phyloP scores from a whole-genome alignment of 257 asterid genomes.

The Nicotiana obtusifolia region DNA sequence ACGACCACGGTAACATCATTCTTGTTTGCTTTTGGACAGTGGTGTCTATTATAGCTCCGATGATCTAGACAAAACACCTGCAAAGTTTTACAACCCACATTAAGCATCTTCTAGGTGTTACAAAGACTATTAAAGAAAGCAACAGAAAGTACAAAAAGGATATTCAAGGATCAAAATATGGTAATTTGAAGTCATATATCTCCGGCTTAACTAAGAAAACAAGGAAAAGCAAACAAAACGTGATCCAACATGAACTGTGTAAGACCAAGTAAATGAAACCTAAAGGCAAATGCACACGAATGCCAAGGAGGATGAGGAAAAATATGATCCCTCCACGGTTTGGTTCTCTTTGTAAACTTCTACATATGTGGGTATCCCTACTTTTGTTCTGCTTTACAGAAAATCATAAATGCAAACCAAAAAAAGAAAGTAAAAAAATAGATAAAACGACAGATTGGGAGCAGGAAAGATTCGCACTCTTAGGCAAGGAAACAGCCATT shows the following conservation, averaged over 20 bases:
- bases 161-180: neutral
- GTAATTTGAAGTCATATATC: neutral
- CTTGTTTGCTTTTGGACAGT: conserved; percentile 76
- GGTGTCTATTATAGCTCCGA: conserved; percentile 73
- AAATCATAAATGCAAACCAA: too few species aligned
- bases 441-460: too few species aligned
- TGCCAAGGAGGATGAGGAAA: neutral
- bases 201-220: neutral
- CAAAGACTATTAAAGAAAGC: neutral
- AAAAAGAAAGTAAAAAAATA: neutral
- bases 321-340: neutral
- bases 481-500: neutral
- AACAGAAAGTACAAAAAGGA: neutral
- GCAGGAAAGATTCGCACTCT: neutral
- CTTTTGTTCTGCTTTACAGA: neutral
- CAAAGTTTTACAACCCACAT: neutral
- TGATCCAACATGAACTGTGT: neutral
- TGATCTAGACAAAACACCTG: conserved; percentile 93
- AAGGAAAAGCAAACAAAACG: neutral
- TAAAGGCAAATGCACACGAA: neutral
- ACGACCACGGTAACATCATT: conserved; percentile 74
- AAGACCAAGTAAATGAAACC: neutral
- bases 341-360: neutral
- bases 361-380: neutral
- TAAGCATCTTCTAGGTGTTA: neutral